phyloP scores from a whole-genome alignment of 2,329 filamentous ascomycete species.

The Calonectria pseudoreteaudii region DNA sequence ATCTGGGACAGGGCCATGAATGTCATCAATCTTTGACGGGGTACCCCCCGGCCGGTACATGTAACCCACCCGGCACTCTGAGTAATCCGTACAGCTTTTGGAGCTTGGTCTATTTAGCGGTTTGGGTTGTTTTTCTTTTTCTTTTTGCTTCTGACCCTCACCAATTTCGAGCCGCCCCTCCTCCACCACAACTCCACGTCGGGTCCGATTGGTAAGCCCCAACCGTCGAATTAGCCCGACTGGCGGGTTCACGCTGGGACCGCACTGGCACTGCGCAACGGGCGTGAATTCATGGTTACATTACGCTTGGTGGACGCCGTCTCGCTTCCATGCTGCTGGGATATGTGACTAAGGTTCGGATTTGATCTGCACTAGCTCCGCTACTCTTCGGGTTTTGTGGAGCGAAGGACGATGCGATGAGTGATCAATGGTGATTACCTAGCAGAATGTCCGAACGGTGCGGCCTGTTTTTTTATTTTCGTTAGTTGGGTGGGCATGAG shows the following conservation, averaged over 20 bases:
- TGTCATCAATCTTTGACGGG: not conserved
- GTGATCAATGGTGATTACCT: slow-evolving; percentile 14
- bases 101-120: not conserved
- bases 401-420: not conserved
- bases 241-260: slow-evolving; percentile 18
- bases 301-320: not conserved
- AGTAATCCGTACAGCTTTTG: slow-evolving; percentile 1
- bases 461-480: not conserved
- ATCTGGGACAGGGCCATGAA: not conserved
- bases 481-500: not conserved
- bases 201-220: slow-evolving; percentile 40
- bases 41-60: slow-evolving; percentile 7
- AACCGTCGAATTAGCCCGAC: slow-evolving; percentile 28
- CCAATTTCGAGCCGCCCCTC: not conserved
- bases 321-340: not conserved
- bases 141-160: not conserved
- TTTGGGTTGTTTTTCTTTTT: not conserved
- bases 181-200: not conserved
- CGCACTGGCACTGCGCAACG: not conserved
- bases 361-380: slow-evolving; percentile 3
- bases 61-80: slow-evolving; percentile 3
- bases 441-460: not conserved
- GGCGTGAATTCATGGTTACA: not conserved
- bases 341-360: slow-evolving; percentile 9
- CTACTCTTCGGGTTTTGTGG: not conserved